Base-by-base conservation (phyloP, 495 filamentous ascomycete species). In the Penicillium waksmanii region DNA sequence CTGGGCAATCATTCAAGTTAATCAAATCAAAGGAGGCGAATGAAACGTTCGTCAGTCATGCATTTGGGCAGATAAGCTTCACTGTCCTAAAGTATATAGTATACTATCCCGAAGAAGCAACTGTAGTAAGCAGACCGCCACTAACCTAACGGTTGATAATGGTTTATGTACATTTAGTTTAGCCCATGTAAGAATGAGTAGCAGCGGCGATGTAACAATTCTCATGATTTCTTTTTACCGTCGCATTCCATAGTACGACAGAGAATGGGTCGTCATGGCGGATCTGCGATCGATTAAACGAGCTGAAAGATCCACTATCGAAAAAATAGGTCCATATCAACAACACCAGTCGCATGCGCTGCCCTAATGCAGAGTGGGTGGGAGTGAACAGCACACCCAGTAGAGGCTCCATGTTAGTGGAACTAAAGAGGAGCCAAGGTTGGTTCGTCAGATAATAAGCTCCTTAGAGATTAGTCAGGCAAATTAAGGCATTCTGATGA, bases 61-160 rank as follows among this genome's bases (percentile, higher is more conserved):
- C 36, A 38, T 38, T 11, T 38, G 15, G 15, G 36, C 11, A 13
- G 15, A 38, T 38, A 38, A 38, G 36, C 36, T 38, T 38, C 36
- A 38, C 36, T 38, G 36, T 38, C 36, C 36, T 44, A 8, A 44
- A 17, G 8, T 17, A 27, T 48, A n/a, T 48, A 48, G 46, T 48
- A 27, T 48, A 48, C 46, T 48, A 27, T 27, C 46, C 46, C 46
- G 11, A 48, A 48, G 21, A 9, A n/a, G 46, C 15, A 48, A 48
- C 11, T 48, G 46, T n/a, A 48, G n/a, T 44, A 6, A 44, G 42
- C 17, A 44, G n/a, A 6, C 42, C 42, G 15, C 42, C 15, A 17
- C 42, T n/a, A 44, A 44, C 17, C 36, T n/a, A n/a, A 12, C 15
- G 8, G 42, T 46, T 2, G 18, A 17, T 19, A 9, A 17, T 1